Base-by-base conservation (phyloP, 495 filamentous ascomycete genomes). In the Halenospora varia region DNA sequence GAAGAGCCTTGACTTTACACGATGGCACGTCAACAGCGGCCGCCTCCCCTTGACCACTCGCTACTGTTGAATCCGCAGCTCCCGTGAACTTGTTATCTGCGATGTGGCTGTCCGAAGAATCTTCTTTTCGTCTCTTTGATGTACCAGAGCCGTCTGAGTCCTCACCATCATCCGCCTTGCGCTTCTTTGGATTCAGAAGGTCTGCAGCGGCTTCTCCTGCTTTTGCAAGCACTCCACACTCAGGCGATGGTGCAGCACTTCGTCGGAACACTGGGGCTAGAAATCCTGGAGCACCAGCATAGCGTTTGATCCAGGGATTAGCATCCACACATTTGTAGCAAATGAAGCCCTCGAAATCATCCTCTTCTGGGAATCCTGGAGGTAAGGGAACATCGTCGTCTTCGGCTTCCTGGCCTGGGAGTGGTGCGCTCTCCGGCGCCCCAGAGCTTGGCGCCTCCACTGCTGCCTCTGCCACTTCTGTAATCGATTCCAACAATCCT, bases 311-410 rank as follows among this genome's bases (percentile, higher is more conserved):
- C 94, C 93, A 99, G 0, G 92, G 92, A 64, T 89, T 84, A 0
- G 89, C 83, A 22, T 93, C 87, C 26, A 94, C 77, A 63, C 95
- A 99, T 67, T 95, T 91, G 76, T 91, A 96, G 75, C 95, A 99
- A 47, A 99, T 81, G 64, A 97, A 88, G 24, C 82, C 80, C 10
- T 92, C 88, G 63, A 97, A 98, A 48, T 87, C 83, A 19, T 96
- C 89, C 60, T 97, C 93, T 0, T 77, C 75, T 1, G 94, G 94
- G 62, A 97, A 97, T 3, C 90, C 89, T 1, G 88, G 87, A 2
- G 91, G 91, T 13, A 88, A 71, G 2, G 86, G 85, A 0, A 66
- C 66, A 17, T 83, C 72, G 9, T 77, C 74, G 29, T 81, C 70
- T 4, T 73, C 74, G 10, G 42, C 29, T 0, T 68, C 55, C 0